Evolutionary conservation across 352 stramenopile species (phyloP).

Genomic region (Phytophthora meadii): DNA sequence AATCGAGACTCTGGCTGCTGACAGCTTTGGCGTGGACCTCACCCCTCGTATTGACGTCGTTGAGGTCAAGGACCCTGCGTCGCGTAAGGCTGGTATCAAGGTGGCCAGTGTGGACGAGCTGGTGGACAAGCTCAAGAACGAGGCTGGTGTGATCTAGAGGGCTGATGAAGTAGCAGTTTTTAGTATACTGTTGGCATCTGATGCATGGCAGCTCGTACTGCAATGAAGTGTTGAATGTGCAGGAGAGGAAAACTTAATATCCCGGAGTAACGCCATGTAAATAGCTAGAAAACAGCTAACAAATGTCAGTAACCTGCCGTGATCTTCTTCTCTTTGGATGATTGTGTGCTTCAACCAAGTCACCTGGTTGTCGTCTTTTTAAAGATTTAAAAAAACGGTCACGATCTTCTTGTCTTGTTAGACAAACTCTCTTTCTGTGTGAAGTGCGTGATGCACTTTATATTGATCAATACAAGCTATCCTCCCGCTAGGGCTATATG

Average conservation of each 20-base stretch:
- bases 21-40: slow-evolving; percentile 80
- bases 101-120: slow-evolving; percentile 95
- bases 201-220: not conserved
- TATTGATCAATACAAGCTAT: too few species aligned
- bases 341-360: too few species aligned
- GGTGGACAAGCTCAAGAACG: slow-evolving; percentile 97
- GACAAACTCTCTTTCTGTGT: too few species aligned
- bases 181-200: not conserved
- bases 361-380: too few species aligned
- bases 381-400: too few species aligned
- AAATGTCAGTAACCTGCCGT: slow-evolving; percentile 30
- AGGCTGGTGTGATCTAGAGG: slow-evolving; percentile 90
- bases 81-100: slow-evolving; percentile 95
- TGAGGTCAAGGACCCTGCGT: slow-evolving; percentile 93
- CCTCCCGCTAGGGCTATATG: too few species aligned
- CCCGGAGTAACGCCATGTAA: slow-evolving; percentile 2
- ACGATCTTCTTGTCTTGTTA: too few species aligned
- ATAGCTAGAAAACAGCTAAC: slow-evolving; percentile 11
- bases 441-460: too few species aligned
- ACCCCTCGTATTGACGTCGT: slow-evolving; percentile 75
- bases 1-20: slow-evolving; percentile 80
- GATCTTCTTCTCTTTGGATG: not conserved
- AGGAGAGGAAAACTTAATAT: not conserved
- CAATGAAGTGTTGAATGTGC: not conserved
- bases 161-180: slow-evolving; percentile 1